Conservation (phyloP, 352 stramenopile genomes). For the Phytophthora uliginosa region DNA sequence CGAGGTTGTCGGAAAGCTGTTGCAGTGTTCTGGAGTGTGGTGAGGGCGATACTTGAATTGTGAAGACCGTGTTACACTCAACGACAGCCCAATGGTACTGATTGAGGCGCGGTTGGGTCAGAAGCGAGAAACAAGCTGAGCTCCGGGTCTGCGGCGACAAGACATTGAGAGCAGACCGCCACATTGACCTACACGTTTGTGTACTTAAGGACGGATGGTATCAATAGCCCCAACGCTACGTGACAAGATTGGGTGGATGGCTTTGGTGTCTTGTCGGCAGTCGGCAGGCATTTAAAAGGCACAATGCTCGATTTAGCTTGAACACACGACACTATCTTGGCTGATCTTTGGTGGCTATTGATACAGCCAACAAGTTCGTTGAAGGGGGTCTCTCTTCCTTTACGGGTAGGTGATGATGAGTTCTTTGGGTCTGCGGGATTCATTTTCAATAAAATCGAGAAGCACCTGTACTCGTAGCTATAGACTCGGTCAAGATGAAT, state of each 20-base stretch:
- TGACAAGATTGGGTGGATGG: neutral
- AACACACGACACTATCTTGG: neutral
- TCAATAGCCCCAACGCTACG: neutral
- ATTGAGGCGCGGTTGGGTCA: neutral
- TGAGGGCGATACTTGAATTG: slow-evolving; percentile 15
- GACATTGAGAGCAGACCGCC: neutral
- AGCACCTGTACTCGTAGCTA: no score
- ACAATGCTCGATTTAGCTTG: neutral
- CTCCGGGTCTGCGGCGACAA: slow-evolving; percentile 25
- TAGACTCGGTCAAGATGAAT: no score
- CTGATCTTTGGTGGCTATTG: neutral
- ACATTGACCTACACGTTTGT: neutral
- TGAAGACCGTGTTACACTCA: neutral
- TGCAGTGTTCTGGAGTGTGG: neutral
- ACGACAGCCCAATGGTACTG: neutral
- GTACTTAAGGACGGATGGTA: neutral
- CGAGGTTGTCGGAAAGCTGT: neutral
- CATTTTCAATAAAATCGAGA: neutral
- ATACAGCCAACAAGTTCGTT: neutral
- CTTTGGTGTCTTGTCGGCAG: neutral
- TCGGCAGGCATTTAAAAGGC: neutral
- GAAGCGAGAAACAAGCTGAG: neutral
- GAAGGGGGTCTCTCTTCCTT: neutral
- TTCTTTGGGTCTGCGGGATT: neutral
- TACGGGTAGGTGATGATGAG: neutral